Evolutionary conservation across 1,139 yeast species (phyloP), one percentile per base, ranked within the genome.

Genomic region (Eremothecium gossypii): DNA sequence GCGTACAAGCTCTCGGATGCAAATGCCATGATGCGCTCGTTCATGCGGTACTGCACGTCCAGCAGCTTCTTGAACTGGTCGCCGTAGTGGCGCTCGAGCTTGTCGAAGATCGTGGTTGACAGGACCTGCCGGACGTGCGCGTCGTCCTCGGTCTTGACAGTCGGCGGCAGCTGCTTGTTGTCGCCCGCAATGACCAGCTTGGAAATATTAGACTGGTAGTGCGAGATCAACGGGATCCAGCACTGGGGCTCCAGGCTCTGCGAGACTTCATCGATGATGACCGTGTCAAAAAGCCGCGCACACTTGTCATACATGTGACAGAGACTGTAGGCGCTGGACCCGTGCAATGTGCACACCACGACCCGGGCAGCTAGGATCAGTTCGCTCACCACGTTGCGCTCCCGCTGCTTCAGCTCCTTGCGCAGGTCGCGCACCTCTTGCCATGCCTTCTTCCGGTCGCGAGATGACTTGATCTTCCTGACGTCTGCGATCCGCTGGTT

Each of bases 161-260:
- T 81, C 4, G 94, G 89, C 1, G 96, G 89, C 30, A 89, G 66
- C 61, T 89, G 96, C 67, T 79, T 77, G 57, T 86, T 83, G 58
- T 89, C 97, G 41, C 94, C 94, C 0, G 94, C 93, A 27, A 83
- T 73, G 1, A 89, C 76, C 27, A 89, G 61, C 45, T 79, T 71
- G 33, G 72, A 71, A 31, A 79, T 74, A 4, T 76, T 70, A 0
- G 65, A 57, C 32, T 61, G 57, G 31, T 74, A 67, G 52, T 82
- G 85, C 39, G 73, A 73, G 11, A 85, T 68, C n/a, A 91, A 49
- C 0, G 98, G 97, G 27, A 91, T 86, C 97, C 97, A 89, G 57
- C 96, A 87, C 54, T 91, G 95, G 1, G 97, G 95, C 56, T 91
- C 96, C 44, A 89, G 64, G 3, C 96, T 74, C 60, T 91, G 98